These are phyloP conservation scores for Clausena lansium DNA, from an alignment of 345 rosid species.

Conservation along the genomic window DNA sequence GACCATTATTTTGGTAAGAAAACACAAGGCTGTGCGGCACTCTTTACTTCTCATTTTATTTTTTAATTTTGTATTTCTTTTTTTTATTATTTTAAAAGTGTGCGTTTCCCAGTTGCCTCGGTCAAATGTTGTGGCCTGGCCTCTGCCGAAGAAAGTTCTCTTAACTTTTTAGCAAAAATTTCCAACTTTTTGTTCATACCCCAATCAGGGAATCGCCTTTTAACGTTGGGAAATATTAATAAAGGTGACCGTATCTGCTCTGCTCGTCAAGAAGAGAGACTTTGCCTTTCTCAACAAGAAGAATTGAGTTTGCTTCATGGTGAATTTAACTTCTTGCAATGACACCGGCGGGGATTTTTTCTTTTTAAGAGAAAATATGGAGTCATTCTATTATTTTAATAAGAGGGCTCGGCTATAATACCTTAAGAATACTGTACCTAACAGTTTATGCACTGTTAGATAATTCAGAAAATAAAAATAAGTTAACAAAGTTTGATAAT, in stretches of 20 bases:
- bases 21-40: background rate
- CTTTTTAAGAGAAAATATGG: too few species aligned
- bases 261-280: background rate
- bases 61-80: too few species aligned
- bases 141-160: constrained; percentile 20
- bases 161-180: background rate
- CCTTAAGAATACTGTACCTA: too few species aligned
- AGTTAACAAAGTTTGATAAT: too few species aligned
- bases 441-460: too few species aligned
- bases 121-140: constrained; percentile 21
- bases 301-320: background rate
- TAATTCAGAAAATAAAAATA: too few species aligned
- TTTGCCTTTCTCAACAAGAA: background rate
- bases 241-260: background rate
- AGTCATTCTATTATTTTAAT: too few species aligned
- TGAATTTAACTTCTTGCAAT: too few species aligned
- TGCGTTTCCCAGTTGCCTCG: background rate
- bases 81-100: background rate
- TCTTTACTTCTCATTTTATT: too few species aligned
- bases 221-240: background rate
- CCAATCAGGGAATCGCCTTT: background rate
- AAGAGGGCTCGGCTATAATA: too few species aligned
- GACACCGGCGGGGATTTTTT: too few species aligned
- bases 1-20: background rate
- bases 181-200: constrained; percentile 5